Conservation (phyloP, 257 asterid species). For the Lavandula angustifolia region DNA sequence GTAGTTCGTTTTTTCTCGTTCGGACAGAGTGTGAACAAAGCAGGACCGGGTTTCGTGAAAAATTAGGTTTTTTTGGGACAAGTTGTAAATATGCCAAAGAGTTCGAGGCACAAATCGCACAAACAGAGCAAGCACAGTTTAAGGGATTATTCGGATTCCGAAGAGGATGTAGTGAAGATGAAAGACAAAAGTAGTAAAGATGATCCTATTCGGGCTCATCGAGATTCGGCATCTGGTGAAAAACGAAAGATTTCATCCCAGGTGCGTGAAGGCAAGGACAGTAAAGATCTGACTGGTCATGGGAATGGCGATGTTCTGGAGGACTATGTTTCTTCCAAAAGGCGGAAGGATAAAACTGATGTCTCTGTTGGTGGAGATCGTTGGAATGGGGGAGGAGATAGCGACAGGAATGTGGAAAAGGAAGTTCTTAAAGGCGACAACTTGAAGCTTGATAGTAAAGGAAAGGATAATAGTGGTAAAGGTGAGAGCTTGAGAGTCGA, state of each 20-base stretch:
- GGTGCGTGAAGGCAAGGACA: slow-evolving; percentile 57
- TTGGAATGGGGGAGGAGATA: slow-evolving; percentile 74
- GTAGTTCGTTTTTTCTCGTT: slow-evolving; percentile 6
- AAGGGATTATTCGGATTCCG: slow-evolving; percentile 87
- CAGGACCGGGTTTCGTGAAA: slow-evolving; percentile 27
- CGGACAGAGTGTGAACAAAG: slow-evolving; percentile 17
- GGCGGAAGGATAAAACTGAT: slow-evolving; percentile 75
- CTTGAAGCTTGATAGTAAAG: slow-evolving; percentile 50
- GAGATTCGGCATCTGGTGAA: slow-evolving; percentile 79
- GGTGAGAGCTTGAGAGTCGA: slow-evolving; percentile 55
- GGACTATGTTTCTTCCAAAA: slow-evolving; percentile 69
- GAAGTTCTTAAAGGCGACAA: slow-evolving; percentile 51
- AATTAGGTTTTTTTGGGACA: slow-evolving; percentile 24
- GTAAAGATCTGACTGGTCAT: slow-evolving; percentile 58
- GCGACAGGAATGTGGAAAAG: slow-evolving; percentile 47
- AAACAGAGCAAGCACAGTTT: slow-evolving; percentile 86
- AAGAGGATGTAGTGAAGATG: slow-evolving; percentile 61
- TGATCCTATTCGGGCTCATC: slow-evolving; percentile 50
- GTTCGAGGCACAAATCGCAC: slow-evolving; percentile 91
- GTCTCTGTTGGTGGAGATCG: slow-evolving; percentile 57
- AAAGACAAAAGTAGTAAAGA: slow-evolving; percentile 64
- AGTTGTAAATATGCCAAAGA: slow-evolving; percentile 68
- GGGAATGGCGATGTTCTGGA: slow-evolving; percentile 70
- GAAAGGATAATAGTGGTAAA: slow-evolving; percentile 53
- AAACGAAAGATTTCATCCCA: slow-evolving; percentile 74